Evolutionary conservation across 371 early-diverging fungal species (phyloP).

Genomic region (Paraphysoderma sedebokerense): DNA sequence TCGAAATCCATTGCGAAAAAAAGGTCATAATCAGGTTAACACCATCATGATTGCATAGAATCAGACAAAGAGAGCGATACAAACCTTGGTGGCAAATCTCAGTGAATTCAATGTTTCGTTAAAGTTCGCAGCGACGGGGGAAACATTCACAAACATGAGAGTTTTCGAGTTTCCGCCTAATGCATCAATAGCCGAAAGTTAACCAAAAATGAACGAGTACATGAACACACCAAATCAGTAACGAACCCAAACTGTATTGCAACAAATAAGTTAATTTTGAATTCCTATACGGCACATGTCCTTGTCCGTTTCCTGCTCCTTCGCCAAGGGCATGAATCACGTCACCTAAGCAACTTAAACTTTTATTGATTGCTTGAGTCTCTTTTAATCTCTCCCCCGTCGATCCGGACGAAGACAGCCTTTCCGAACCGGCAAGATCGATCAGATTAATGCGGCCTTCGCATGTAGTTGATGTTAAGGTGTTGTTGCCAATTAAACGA

Average conservation of each 20-base stretch:
- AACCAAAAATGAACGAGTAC: constrained; percentile 1
- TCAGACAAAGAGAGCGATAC: too few relatives aligned
- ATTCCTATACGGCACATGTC: constrained; percentile 92
- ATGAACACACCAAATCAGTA: background rate
- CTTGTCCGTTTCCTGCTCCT: constrained; percentile 45
- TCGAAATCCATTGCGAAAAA: too few relatives aligned
- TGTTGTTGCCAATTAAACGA: constrained; percentile 52
- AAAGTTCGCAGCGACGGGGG: constrained; percentile 49
- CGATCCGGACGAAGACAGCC: constrained; percentile 70
- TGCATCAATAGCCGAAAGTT: background rate
- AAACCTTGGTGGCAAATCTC: constrained; percentile 92
- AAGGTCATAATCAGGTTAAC: too few relatives aligned
- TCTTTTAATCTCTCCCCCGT: constrained; percentile 86
- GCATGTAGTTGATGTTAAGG: constrained; percentile 42
- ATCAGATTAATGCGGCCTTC: constrained; percentile 76
- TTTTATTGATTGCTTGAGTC: constrained; percentile 94
- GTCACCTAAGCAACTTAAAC: constrained; percentile 79
- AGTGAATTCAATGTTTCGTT: constrained; percentile 85
- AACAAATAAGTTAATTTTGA: constrained; percentile 91
- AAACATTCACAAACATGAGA: constrained; percentile 97
- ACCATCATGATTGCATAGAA: too few relatives aligned
- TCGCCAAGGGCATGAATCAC: constrained; percentile 74
- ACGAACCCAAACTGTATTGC: constrained; percentile 58
- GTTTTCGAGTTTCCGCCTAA: constrained; percentile 83
- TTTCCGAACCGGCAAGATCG: constrained; percentile 96